A percentile compares a stretch with the other conserved stretches of the same genome.
Conservation (phyloP, 352 stramenopile species). For the Pythium guiyangense region DNA sequence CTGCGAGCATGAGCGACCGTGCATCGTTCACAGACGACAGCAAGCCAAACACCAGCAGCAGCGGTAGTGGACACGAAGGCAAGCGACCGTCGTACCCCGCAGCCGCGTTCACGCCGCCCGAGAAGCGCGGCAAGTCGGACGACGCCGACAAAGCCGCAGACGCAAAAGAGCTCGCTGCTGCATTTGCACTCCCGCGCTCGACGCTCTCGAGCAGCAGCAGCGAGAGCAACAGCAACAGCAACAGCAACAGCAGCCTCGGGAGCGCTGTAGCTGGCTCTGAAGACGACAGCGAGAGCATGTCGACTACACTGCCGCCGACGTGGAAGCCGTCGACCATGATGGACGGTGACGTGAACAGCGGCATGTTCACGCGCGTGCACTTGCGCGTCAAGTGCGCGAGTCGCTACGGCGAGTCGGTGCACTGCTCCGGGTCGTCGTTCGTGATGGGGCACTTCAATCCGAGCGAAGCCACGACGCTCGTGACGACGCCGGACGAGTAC, state of each 20-base stretch:
- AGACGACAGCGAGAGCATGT: slow-evolving; percentile 10
- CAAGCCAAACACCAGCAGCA: slow-evolving; percentile 2
- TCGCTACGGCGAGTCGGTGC: slow-evolving; percentile 73
- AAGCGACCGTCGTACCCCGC: slow-evolving; percentile 14
- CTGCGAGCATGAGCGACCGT: slow-evolving; percentile 11
- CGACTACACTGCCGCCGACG: neutral
- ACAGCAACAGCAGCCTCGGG: slow-evolving; percentile 15
- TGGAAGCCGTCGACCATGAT: slow-evolving; percentile 3
- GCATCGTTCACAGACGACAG: slow-evolving; percentile 1
- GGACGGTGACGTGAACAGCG: slow-evolving; percentile 65
- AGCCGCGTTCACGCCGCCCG: slow-evolving; percentile 11
- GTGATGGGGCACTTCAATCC: slow-evolving; percentile 87
- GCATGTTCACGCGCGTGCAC: slow-evolving; percentile 80
- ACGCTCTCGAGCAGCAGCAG: slow-evolving; percentile 14
- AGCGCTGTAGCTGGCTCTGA: slow-evolving; percentile 11
- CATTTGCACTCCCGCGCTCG: slow-evolving; percentile 2
- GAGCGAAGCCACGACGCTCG: slow-evolving; percentile 90
- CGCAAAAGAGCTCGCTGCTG: neutral
- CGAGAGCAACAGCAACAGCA: slow-evolving; percentile 8
- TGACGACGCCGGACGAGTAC: slow-evolving; percentile 95
- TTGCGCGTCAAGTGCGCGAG: slow-evolving; percentile 60
- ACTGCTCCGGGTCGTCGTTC: slow-evolving; percentile 78
- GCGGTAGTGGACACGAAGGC: slow-evolving; percentile 4
- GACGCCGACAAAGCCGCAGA: neutral
- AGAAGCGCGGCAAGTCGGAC: slow-evolving; percentile 17